These are phyloP conservation scores for Sordariomycetes sp. DNA, from an alignment of 2,329 filamentous ascomycete genomes.

Conservation along the genomic window DNA sequence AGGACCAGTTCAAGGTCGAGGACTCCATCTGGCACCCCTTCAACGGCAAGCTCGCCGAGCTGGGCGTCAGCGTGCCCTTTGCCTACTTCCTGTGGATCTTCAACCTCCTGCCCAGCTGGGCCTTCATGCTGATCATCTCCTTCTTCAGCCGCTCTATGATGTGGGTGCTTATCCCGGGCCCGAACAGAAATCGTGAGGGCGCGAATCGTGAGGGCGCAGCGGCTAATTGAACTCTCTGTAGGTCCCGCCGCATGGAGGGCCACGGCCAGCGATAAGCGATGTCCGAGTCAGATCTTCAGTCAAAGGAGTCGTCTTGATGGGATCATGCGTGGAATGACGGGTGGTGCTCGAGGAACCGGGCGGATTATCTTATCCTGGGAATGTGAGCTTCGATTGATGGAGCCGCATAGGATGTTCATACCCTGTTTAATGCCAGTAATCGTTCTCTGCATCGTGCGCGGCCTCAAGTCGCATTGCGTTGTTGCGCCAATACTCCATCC, in stretches of 20 bases:
- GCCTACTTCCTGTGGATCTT: conserved; percentile 62
- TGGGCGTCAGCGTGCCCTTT: conserved; percentile 51
- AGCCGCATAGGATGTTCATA: too few relatives aligned
- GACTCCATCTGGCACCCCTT: conserved; percentile 71
- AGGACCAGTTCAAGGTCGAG: conserved; percentile 37
- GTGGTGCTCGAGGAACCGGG: too few relatives aligned
- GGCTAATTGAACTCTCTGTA: conserved; percentile 16
- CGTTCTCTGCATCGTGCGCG: too few relatives aligned
- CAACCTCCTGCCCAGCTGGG: conserved; percentile 61
- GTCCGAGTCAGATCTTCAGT: too few relatives aligned
- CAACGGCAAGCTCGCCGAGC: conserved; percentile 56
- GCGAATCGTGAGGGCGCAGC: neutral
- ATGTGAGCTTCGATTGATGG: too few relatives aligned
- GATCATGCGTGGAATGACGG: too few relatives aligned
- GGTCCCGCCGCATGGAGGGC: conserved; percentile 25
- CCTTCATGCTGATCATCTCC: conserved; percentile 68
- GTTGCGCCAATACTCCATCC: conserved; percentile 6
- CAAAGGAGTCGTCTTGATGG: too few relatives aligned
- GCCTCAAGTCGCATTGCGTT: too few relatives aligned
- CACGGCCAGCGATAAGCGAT: conserved; percentile 4
- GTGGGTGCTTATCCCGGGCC: conserved; percentile 38
- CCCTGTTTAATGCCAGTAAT: too few relatives aligned
- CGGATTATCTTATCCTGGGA: too few relatives aligned
- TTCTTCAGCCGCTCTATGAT: conserved; percentile 67
- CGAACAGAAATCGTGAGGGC: neutral